Percentiles rank a stretch among this genome's conserved stretches.
Evolutionary conservation across 1,284 basidiomycete genomes (phyloP).

Genomic region (Ceratobasidium papillatum): DNA sequence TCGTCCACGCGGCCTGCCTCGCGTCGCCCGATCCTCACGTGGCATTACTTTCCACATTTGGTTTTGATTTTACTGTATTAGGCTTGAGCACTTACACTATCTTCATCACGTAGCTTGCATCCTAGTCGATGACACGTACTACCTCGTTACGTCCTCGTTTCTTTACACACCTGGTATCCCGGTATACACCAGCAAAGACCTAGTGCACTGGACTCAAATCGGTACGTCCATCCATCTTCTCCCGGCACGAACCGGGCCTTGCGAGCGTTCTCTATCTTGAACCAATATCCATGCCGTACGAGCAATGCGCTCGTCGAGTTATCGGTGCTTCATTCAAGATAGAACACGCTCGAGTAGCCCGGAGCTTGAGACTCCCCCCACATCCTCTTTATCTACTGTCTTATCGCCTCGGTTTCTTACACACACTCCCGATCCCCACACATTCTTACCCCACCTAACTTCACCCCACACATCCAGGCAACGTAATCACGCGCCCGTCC

Average conservation of each 20-base stretch:
- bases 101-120: conserved; percentile 29
- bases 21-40: neutral
- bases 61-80: neutral
- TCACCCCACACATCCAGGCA: neutral
- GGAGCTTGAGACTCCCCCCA: no score
- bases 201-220: conserved; percentile 40
- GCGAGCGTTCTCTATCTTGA: neutral
- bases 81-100: neutral
- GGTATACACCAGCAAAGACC: conserved; percentile 42
- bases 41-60: neutral
- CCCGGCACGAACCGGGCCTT: neutral
- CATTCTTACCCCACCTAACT: neutral
- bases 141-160: conserved; percentile 43
- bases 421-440: neutral
- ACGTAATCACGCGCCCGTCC: conserved; percentile 36
- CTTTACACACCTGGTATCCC: conserved; percentile 43
- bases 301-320: neutral
- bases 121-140: conserved; percentile 44
- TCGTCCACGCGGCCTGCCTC: conserved; percentile 8
- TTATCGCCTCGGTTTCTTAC: neutral
- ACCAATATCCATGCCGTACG: neutral
- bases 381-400: neutral
- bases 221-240: conserved; percentile 31
- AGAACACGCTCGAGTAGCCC: no score
- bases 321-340: no score